Base-by-base conservation (phyloP, 305 asterid genomes). In the Ilex paraguariensis region DNA sequence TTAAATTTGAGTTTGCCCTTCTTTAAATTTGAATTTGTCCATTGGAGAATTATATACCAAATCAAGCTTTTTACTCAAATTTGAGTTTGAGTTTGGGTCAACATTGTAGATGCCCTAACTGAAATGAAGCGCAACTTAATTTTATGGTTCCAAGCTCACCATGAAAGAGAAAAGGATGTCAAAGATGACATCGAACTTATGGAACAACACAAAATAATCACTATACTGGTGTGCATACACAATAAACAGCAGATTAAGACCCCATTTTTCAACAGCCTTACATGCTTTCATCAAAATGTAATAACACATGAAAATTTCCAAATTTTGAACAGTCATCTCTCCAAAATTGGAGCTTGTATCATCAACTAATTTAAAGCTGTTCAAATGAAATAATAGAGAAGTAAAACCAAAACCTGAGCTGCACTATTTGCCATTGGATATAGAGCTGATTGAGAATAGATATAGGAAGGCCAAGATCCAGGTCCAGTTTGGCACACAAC, bases 401-500 rank as follows among this genome's bases (percentile, higher is more conserved):
- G 44, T 60, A 56, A 53, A 63, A 57, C 61, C 31, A 54, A 75
- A 73, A 93, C 99, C 97, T 94, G 99, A 74, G 99, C 95, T 62
- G 96, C 97, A 75, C 99, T 90, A 78, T 84, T 90, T 58, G 88
- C 97, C 97, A 90, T 90, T 55, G 97, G 97, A 84, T 90, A 74
- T 64, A 84, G 61, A 71, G 95, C 99, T 60, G 98, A 80, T 72
- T 86, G 84, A 63, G 98, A 90, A 88, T 94, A 94, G 57, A 90
- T 74, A 66, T 69, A 66, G 57, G 97, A 80, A 72, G 99, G 96
- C 99, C 96, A 94, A 68, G 97, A 81, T 64, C 96, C 97, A 21
- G 98, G 98, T 76, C 99, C 99, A 79, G 99, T 88, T 75, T 90
- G 99, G 80, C 97, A 90, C 56, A 94, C 96, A 68, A 94, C 71